Percentiles rank a stretch among this genome's conserved stretches.
phyloP scores from a whole-genome alignment of 257 asterid species.

The Solanum virginianum region DNA sequence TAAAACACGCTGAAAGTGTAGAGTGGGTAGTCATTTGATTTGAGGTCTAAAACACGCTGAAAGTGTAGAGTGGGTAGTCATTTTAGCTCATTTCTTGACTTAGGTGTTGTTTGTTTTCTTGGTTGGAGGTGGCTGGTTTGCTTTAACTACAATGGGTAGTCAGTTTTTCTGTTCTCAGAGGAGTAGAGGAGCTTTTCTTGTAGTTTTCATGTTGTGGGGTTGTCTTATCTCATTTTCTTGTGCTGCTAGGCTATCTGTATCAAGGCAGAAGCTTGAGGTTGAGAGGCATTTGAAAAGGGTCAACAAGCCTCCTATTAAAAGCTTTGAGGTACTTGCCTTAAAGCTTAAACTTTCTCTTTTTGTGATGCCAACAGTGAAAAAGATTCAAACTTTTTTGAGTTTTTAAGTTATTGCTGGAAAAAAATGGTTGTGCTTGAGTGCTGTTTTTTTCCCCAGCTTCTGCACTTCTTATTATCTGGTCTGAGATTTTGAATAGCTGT shows the following conservation, averaged over 20 bases:
- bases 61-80: background rate
- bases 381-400: background rate
- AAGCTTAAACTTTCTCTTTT: background rate
- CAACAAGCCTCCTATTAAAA: slow-evolving; percentile 56
- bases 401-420: background rate
- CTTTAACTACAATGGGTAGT: background rate
- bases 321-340: slow-evolving; percentile 40
- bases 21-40: background rate
- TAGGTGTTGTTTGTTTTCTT: slow-evolving; percentile 6
- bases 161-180: slow-evolving; percentile 20
- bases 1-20: background rate
- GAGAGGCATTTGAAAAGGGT: slow-evolving; percentile 63
- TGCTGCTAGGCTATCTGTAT: slow-evolving; percentile 35
- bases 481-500: background rate
- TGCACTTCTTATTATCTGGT: too few species aligned
- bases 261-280: slow-evolving; percentile 50
- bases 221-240: slow-evolving; percentile 27
- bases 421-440: background rate
- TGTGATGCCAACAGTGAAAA: background rate
- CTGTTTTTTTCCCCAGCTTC: too few species aligned
- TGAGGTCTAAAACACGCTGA: background rate
- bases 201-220: slow-evolving; percentile 16
- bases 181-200: background rate
- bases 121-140: background rate
- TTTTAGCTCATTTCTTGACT: background rate